phyloP scores from a whole-genome alignment of 441 rosid species.

The Pelargonium fulgidum region DNA sequence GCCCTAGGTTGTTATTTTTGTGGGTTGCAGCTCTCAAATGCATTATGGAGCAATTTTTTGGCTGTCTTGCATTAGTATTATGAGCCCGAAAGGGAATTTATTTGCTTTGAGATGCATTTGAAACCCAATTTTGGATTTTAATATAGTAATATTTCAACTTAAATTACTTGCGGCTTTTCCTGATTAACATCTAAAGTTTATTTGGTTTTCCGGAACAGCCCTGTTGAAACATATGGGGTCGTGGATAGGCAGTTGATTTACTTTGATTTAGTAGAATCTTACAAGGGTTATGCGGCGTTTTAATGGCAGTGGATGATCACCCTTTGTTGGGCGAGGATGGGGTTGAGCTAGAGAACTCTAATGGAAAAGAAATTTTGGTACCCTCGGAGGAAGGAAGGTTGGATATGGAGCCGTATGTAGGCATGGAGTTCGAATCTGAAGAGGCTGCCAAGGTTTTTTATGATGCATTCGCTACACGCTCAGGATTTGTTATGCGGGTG shows the following conservation, averaged over 20 bases:
- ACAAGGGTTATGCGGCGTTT: constrained; percentile 6
- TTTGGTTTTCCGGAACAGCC: no score
- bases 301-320: constrained; percentile 49
- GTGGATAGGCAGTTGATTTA: not conserved
- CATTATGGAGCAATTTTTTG: not conserved
- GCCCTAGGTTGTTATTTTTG: constrained; percentile 3
- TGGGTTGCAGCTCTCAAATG: not conserved
- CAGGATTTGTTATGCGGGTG: constrained; percentile 68
- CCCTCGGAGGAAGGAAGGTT: constrained; percentile 28
- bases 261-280: constrained; percentile 11
- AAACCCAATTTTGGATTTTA: no score
- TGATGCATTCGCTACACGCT: constrained; percentile 48
- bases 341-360: constrained; percentile 31
- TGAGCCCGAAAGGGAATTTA: no score
- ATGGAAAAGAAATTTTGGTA: constrained; percentile 30
- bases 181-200: not conserved
- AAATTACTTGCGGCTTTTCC: not conserved
- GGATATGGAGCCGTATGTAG: constrained; percentile 47
- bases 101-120: no score
- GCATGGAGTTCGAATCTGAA: constrained; percentile 73
- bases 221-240: no score
- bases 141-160: not conserved
- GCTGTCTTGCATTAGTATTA: not conserved
- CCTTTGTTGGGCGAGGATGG: constrained; percentile 32
- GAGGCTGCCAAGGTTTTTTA: constrained; percentile 57